phyloP scores from a whole-genome alignment of 371 early-diverging fungal genomes.

The Mucor piriformis region DNA sequence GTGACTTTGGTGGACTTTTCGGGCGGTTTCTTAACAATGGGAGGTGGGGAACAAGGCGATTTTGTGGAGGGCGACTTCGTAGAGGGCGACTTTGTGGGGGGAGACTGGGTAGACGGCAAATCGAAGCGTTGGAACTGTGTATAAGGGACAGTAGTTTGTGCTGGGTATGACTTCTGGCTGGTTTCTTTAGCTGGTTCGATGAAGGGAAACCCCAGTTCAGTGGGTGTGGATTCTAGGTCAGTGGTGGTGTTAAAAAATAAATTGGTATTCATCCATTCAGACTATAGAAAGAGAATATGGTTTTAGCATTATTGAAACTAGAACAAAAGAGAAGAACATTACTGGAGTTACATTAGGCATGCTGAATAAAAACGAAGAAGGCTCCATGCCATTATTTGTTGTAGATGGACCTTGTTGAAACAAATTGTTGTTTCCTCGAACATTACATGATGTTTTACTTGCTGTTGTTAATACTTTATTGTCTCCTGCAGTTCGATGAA shows the following conservation, averaged over 20 bases:
- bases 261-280: slow-evolving; percentile 23
- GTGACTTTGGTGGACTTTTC: neutral
- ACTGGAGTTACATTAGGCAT: slow-evolving; percentile 18
- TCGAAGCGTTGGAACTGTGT: too few relatives aligned
- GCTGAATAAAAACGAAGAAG: slow-evolving; percentile 11
- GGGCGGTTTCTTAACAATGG: neutral
- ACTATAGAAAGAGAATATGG: slow-evolving; percentile 9
- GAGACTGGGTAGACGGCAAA: neutral
- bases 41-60: neutral
- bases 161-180: too few relatives aligned
- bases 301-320: too few relatives aligned
- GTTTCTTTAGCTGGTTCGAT: neutral
- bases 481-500: slow-evolving; percentile 37
- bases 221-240: neutral
- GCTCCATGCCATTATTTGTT: slow-evolving; percentile 17
- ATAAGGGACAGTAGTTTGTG: too few relatives aligned
- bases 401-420: slow-evolving; percentile 15
- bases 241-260: slow-evolving; percentile 8
- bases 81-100: neutral
- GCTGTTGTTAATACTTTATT: slow-evolving; percentile 14
- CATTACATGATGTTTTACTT: neutral
- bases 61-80: neutral
- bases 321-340: too few relatives aligned
- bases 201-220: neutral
- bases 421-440: neutral